Percentiles rank a stretch among this genome's conserved stretches.
phyloP scores from a whole-genome alignment of 306 rosid genomes.

The Dalbergia oliveri region DNA sequence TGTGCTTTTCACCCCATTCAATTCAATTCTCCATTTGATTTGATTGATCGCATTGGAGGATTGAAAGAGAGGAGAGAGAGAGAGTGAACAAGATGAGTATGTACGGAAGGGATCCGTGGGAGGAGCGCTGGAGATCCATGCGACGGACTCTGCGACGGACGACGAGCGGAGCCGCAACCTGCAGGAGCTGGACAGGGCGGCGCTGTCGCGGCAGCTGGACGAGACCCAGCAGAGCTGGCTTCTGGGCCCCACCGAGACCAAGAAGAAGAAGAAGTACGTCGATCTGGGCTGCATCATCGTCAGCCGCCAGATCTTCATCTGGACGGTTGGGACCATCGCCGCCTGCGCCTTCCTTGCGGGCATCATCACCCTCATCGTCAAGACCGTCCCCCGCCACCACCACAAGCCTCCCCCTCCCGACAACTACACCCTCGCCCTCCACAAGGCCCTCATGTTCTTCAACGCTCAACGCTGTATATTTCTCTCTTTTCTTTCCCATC shows the following conservation, averaged over 20 bases:
- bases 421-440: constrained; percentile 84
- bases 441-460: constrained; percentile 87
- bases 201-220: constrained; percentile 73
- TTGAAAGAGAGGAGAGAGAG: too few relatives aligned
- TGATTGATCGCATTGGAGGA: too few relatives aligned
- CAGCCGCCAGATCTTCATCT: constrained; percentile 78
- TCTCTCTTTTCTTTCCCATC: not conserved
- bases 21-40: too few relatives aligned
- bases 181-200: constrained; percentile 74
- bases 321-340: constrained; percentile 73
- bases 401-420: constrained; percentile 65
- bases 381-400: constrained; percentile 77
- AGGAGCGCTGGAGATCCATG: constrained; percentile 79
- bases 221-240: constrained; percentile 94
- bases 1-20: too few relatives aligned
- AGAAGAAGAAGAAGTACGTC: constrained; percentile 82
- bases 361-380: constrained; percentile 70
- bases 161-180: constrained; percentile 87
- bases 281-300: constrained; percentile 88
- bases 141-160: constrained; percentile 85
- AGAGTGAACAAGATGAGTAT: constrained; percentile 49
- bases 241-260: constrained; percentile 66
- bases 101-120: constrained; percentile 96
- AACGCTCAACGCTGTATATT: constrained; percentile 60
- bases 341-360: constrained; percentile 72